phyloP scores from a whole-genome alignment of 306 rosid genomes.

The Lablab purpureus region DNA sequence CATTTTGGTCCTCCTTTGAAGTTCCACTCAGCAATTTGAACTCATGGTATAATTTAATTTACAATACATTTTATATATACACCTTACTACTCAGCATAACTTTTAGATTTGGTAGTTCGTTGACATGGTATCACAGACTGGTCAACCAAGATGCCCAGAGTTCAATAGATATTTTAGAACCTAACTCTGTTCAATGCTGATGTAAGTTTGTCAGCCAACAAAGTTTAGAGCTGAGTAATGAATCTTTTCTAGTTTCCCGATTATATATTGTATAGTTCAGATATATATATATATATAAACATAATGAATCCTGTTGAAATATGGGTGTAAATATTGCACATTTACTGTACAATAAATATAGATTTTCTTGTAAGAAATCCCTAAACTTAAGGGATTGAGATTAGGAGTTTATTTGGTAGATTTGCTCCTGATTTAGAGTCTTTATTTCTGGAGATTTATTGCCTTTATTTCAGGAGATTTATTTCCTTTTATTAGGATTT shows the following conservation, averaged over 20 bases:
- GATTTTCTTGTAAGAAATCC: too few relatives aligned
- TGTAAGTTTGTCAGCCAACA: slow-evolving; percentile 1
- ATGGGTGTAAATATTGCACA: too few relatives aligned
- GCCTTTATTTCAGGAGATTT: too few relatives aligned
- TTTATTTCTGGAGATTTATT: too few relatives aligned
- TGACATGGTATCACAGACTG: not conserved
- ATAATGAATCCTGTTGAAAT: too few relatives aligned
- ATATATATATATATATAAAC: slow-evolving; percentile 17
- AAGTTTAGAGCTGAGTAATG: slow-evolving; percentile 4
- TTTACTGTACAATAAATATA: too few relatives aligned
- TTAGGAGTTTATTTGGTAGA: too few relatives aligned
- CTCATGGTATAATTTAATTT: not conserved
- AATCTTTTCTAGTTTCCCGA: slow-evolving; percentile 1
- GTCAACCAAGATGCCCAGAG: slow-evolving; percentile 8
- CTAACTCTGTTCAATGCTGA: not conserved
- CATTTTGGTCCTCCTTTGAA: not conserved
- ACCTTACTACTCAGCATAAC: not conserved
- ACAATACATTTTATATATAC: not conserved
- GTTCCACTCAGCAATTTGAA: not conserved
- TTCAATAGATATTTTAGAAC: not conserved
- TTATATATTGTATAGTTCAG: not conserved
- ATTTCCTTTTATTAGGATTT: too few relatives aligned
- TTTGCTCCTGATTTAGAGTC: too few relatives aligned
- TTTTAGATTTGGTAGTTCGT: not conserved
- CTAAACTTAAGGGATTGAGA: too few relatives aligned